Conservation (phyloP, 2,329 filamentous ascomycete species). For the Verticillium alfalfae region DNA sequence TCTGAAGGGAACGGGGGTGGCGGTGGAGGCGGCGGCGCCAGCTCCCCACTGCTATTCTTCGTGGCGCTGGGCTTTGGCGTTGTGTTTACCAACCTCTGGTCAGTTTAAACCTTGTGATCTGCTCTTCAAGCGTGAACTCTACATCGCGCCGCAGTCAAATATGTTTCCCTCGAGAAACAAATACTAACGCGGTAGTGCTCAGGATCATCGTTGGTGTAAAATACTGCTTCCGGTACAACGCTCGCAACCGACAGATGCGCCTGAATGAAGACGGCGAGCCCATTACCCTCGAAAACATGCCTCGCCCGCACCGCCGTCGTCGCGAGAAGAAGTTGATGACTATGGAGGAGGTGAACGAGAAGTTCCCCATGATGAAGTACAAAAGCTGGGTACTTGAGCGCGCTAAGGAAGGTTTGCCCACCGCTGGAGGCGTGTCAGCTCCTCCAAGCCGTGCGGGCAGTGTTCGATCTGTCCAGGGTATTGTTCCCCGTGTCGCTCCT, state of each 20-base stretch:
- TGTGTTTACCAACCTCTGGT: slow-evolving; percentile 98
- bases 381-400: slow-evolving; percentile 87
- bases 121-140: not conserved
- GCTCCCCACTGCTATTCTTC: slow-evolving; percentile 63
- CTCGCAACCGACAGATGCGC: slow-evolving; percentile 77
- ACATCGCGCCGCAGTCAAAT: not conserved
- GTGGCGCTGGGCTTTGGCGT: slow-evolving; percentile 95
- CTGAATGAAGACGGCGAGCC: slow-evolving; percentile 77
- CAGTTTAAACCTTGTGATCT: slow-evolving; percentile 27
- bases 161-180: not conserved
- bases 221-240: slow-evolving; percentile 98
- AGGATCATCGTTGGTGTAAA: slow-evolving; percentile 99
- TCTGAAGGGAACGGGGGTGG: slow-evolving; percentile 4
- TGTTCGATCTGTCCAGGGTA: slow-evolving; percentile 61
- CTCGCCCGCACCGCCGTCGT: slow-evolving; percentile 75
- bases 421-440: slow-evolving; percentile 75
- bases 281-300: slow-evolving; percentile 82
- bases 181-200: slow-evolving; percentile 8
- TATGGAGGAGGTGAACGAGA: slow-evolving; percentile 97
- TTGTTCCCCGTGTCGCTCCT: slow-evolving; percentile 34
- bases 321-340: slow-evolving; percentile 98
- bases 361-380: slow-evolving; percentile 94
- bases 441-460: slow-evolving; percentile 69
- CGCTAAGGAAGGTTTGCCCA: slow-evolving; percentile 76
- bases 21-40: slow-evolving; percentile 22